These are phyloP conservation scores for Astathelohania contejeani DNA, from an alignment of 371 early-diverging fungal species.

Conservation along the genomic window DNA sequence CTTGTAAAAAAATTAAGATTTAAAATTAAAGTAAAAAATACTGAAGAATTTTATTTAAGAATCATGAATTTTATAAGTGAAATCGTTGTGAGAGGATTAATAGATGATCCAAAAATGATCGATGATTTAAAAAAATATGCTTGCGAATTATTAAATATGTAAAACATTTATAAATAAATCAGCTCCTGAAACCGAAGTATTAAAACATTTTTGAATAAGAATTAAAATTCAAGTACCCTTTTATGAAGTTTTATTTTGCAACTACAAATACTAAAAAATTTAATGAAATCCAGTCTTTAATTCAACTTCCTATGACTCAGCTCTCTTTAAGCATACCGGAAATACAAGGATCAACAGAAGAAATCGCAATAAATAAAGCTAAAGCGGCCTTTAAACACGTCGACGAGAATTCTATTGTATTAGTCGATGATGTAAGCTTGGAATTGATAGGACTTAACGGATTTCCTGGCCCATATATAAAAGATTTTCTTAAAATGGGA, in stretches of 20 bases:
- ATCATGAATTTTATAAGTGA: background rate
- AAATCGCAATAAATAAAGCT: conserved; percentile 19
- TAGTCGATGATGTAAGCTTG: conserved; percentile 28
- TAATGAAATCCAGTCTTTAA: background rate
- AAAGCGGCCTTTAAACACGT: conserved; percentile 8
- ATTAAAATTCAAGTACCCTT: background rate
- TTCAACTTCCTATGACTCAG: conserved; percentile 3
- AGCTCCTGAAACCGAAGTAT: background rate
- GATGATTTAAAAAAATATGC: background rate
- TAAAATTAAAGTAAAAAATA: background rate
- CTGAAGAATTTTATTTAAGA: background rate
- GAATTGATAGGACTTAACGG: conserved; percentile 23
- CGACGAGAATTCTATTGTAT: conserved; percentile 2
- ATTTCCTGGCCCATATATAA: conserved; percentile 36
- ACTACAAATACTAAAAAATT: conserved; percentile 10
- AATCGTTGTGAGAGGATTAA: background rate
- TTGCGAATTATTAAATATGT: background rate
- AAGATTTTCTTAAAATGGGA: conserved; percentile 34
- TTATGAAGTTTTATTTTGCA: conserved; percentile 20
- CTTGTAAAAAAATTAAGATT: background rate
- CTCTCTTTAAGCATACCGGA: conserved; percentile 19
- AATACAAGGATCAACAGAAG: conserved; percentile 29
- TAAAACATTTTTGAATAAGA: background rate
- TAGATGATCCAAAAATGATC: background rate
- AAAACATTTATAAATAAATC: background rate